Evolutionary conservation across 2,329 filamentous ascomycete species (phyloP), one percentile per base, ranked within the genome.

Genomic region (Aspergillus fijiensis): DNA sequence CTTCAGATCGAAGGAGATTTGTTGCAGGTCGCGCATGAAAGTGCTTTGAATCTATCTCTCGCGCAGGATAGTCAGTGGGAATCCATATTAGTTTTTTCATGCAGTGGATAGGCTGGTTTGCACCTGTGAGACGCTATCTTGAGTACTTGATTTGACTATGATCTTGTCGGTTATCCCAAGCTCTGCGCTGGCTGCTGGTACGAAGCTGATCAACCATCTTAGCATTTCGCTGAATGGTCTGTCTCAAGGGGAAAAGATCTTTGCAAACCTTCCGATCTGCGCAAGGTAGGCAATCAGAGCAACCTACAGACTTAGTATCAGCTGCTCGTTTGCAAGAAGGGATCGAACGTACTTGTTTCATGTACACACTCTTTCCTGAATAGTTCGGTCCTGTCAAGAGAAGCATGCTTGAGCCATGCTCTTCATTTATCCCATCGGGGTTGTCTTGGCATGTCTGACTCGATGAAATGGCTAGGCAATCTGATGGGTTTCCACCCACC

Each of bases 141-240:
- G 81, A 0, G 92, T 93, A 19, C 90, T 86, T 52, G 97, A 89
- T 21, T 92, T 87, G 1, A 93, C 96, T 52, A 98, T 77, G 50
- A 99, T 96, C 70, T 91, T 96, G 79, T 98, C 95, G 0, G 94
- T 97, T 39, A 98, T 77, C 0, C 95, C 94, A 63, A 99, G 88
- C 1, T 77, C 84, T 9, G 93, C 94, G 29, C 76, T 80, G 16
- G 87, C 82, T 1, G 93, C 94, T 1, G 95, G 94, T 1, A 99
- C 91, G 72, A 91, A 98, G 72, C 92, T 94, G 54, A 14, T 47
- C 1, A 29, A 29, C 16, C 0, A 29, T 29, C 16, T 67, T 45
- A 70, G 59, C 14, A 35, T 19, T 55, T 16, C 19, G 47, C 51
- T 3, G n/a, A 33, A 5, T 29, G 10, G 23, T 19, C 16, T 10